Conservation (phyloP, 2,329 filamentous ascomycete genomes). For the Penicillium freii region DNA sequence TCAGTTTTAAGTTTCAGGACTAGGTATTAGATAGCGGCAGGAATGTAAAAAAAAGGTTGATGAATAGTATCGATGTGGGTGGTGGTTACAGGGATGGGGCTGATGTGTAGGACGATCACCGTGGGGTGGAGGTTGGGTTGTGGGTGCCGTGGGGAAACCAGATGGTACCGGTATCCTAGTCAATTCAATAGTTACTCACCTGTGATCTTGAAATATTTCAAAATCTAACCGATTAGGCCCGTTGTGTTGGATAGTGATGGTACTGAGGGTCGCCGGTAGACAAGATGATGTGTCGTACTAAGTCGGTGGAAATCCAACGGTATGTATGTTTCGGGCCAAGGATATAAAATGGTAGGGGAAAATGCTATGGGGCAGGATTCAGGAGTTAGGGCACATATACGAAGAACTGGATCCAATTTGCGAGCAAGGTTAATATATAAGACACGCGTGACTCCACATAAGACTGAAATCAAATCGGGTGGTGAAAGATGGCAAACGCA, state of each 20-base stretch:
- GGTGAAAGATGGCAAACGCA: conserved; percentile 17
- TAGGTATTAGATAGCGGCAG: not conserved
- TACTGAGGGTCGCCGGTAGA: not conserved
- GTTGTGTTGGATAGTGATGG: conserved; percentile 4
- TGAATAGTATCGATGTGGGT: not conserved
- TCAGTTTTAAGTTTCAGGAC: conserved; percentile 1
- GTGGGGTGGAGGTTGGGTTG: not conserved
- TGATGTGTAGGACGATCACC: not conserved
- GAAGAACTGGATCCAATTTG: not conserved
- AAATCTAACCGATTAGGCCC: not conserved
- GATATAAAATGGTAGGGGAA: conserved; percentile 6
- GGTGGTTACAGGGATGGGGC: not conserved
- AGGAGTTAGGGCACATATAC: conserved; percentile 12
- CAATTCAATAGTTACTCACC: conserved; percentile 11
- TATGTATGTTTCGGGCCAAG: not conserved
- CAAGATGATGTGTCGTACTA: conserved; percentile 4
- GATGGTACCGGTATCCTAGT: not conserved
- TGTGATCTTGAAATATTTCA: conserved; percentile 1
- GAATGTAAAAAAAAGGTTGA: not conserved
- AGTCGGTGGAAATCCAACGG: not conserved
- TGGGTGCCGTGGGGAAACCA: not conserved
- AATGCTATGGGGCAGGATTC: conserved; percentile 12
- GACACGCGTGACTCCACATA: not conserved
- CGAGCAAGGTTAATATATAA: conserved; percentile 16
- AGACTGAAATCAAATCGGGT: conserved; percentile 18